phyloP scores from a whole-genome alignment of 2,329 filamentous ascomycete genomes.

The Zymoseptoria crescenta region DNA sequence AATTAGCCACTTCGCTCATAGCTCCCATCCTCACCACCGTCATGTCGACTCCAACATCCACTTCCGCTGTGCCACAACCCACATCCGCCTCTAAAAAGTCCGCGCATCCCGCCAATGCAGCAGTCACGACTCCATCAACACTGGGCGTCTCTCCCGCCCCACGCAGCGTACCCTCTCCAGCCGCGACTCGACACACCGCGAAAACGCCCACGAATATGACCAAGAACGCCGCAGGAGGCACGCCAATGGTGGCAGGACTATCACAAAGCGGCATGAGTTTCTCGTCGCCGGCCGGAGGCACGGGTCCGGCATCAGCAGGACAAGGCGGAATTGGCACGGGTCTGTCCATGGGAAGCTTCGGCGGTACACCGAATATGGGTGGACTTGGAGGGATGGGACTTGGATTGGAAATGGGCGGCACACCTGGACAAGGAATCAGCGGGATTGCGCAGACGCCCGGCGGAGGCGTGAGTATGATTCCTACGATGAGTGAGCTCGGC shows the following conservation, averaged over 20 bases:
- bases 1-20: neutral
- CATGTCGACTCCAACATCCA: slow-evolving; percentile 24
- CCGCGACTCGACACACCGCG: slow-evolving; percentile 25
- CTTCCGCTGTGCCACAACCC: slow-evolving; percentile 13
- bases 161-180: slow-evolving; percentile 23
- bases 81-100: slow-evolving; percentile 26
- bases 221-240: neutral
- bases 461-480: slow-evolving; percentile 32
- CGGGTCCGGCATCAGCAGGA: neutral
- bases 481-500: slow-evolving; percentile 36
- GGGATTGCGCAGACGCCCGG: slow-evolving; percentile 21
- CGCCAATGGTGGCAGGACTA: slow-evolving; percentile 25
- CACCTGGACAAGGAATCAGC: slow-evolving; percentile 34
- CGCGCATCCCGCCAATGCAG: neutral
- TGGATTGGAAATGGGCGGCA: slow-evolving; percentile 28
- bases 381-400: slow-evolving; percentile 10
- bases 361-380: slow-evolving; percentile 18
- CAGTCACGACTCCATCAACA: slow-evolving; percentile 27
- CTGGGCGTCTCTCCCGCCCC: slow-evolving; percentile 34
- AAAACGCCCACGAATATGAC: slow-evolving; percentile 31
- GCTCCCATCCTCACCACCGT: neutral
- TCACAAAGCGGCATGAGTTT: slow-evolving; percentile 23
- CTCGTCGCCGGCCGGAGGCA: slow-evolving; percentile 17
- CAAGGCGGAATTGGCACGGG: neutral
- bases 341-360: slow-evolving; percentile 14